Conservation (phyloP, 352 stramenopile genomes). For the Globisporangium takayamanum region DNA sequence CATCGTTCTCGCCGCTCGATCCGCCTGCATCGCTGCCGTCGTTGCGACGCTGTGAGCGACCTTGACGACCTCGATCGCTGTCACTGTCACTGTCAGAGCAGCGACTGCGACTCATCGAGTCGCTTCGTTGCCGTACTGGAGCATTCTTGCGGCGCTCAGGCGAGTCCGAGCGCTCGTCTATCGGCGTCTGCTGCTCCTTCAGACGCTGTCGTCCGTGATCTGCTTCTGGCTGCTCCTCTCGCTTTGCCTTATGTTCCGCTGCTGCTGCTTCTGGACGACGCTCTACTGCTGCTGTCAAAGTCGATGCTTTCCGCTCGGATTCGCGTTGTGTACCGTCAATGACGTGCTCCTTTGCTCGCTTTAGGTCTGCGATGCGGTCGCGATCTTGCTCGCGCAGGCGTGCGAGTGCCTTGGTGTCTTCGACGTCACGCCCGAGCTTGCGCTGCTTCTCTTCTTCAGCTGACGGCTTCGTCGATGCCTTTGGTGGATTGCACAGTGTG, state of each 20-base stretch:
- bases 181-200: slow-evolving; percentile 5
- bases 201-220: slow-evolving; percentile 7
- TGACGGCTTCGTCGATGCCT: slow-evolving; percentile 8
- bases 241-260: slow-evolving; percentile 15
- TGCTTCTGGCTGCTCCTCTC: slow-evolving; percentile 10
- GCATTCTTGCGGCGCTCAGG: slow-evolving; percentile 8
- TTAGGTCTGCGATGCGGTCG: slow-evolving; percentile 23
- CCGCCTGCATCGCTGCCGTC: not conserved
- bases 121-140: slow-evolving; percentile 7
- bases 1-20: slow-evolving; percentile 9
- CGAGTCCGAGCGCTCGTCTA: not conserved
- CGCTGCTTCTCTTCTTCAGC: slow-evolving; percentile 12
- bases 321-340: not conserved
- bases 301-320: no score
- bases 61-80: no score
- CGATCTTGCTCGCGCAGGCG: slow-evolving; percentile 11
- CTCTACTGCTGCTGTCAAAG: not conserved
- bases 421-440: slow-evolving; percentile 2
- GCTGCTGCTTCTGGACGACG: not conserved
- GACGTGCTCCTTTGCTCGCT: slow-evolving; percentile 10
- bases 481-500: slow-evolving; percentile 51
- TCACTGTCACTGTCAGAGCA: no score
- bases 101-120: slow-evolving; percentile 10
- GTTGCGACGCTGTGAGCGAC: not conserved
- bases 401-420: slow-evolving; percentile 9